Evolutionary conservation across 768 basidiomycete genomes (phyloP), one percentile per base, ranked within the genome.

Genomic region (Leccinum subgranulosum): DNA sequence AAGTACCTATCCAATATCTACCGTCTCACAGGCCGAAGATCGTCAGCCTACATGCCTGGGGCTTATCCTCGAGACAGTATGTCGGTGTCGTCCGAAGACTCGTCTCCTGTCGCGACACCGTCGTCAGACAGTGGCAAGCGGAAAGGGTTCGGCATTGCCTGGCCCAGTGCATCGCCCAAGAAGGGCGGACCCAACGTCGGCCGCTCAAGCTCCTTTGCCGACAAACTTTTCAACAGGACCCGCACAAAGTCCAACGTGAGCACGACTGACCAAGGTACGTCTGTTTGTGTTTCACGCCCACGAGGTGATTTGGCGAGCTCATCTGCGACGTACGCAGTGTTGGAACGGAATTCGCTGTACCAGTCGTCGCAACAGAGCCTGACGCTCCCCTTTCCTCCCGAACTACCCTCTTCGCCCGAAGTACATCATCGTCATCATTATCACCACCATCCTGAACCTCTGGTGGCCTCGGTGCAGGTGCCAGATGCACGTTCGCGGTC

Each of bases 81-180:
- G 53, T 86, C 85, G 25, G 72, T 85, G 54, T 88, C 86, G 0
- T 86, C 84, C 6, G 87, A 90, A 60, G 87, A 88, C 63, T 87
- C 85, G 25, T 77, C 78, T 31, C 74, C 79, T 21, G 78, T 85
- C n/a, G 72, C 77, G 6, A 86, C 84, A 19, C 87, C 87, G 28
- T 79, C 85, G 7, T 43, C 41, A 43, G 75, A 84, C 58, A 69
- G 74, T 64, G 69, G 75, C 58, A 62, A 67, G 31, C 61, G 66
- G 47, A 64, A 72, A 43, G 56, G 71, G 49, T 66, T 69, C 21
- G 72, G 76, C 1, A 69, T 79, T 39, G 66, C 73, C 6, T 84
- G 81, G 79, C 81, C 83, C 2, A 76, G 73, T 19, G 56, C 77
- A 55, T 79, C 80, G 6, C 76, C 83, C 14, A 86, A 83, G 75